Conservation (phyloP, 1,284 basidiomycete species). For the Somion occarium region DNA sequence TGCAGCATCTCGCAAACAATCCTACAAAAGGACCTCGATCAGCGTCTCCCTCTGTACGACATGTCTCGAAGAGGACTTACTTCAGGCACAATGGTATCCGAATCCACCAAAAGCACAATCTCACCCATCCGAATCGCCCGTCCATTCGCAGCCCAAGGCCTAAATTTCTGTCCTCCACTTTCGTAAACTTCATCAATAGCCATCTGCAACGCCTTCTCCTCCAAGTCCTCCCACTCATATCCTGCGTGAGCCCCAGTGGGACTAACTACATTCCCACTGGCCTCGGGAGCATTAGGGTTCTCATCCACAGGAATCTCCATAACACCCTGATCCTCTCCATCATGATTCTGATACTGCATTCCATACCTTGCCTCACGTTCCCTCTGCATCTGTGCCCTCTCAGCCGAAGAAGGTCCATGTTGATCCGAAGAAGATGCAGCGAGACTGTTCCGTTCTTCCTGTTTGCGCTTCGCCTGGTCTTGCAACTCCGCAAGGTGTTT, state of each 20-base stretch:
- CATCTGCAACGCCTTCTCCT: slow-evolving; percentile 35
- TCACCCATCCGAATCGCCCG: slow-evolving; percentile 36
- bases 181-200: slow-evolving; percentile 41
- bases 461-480: slow-evolving; percentile 24
- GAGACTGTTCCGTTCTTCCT: slow-evolving; percentile 5
- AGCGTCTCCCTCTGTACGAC: slow-evolving; percentile 4
- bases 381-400: not conserved
- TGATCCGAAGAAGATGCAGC: not conserved
- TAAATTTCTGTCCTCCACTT: slow-evolving; percentile 31
- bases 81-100: slow-evolving; percentile 53
- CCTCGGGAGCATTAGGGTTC: not conserved
- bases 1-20: slow-evolving; percentile 55
- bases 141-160: slow-evolving; percentile 40
- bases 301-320: slow-evolving; percentile 12
- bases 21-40: slow-evolving; percentile 29
- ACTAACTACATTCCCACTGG: not conserved
- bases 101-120: slow-evolving; percentile 46
- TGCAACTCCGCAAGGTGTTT: slow-evolving; percentile 53
- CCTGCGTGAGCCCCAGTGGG: slow-evolving; percentile 12
- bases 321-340: slow-evolving; percentile 27
- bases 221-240: slow-evolving; percentile 27
- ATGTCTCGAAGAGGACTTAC: slow-evolving; percentile 9
- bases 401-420: not conserved
- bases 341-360: slow-evolving; percentile 31
- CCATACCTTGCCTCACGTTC: slow-evolving; percentile 21